Evolutionary conservation across 2,329 filamentous ascomycete species (phyloP).

Genomic region (Pyricularia sp.): DNA sequence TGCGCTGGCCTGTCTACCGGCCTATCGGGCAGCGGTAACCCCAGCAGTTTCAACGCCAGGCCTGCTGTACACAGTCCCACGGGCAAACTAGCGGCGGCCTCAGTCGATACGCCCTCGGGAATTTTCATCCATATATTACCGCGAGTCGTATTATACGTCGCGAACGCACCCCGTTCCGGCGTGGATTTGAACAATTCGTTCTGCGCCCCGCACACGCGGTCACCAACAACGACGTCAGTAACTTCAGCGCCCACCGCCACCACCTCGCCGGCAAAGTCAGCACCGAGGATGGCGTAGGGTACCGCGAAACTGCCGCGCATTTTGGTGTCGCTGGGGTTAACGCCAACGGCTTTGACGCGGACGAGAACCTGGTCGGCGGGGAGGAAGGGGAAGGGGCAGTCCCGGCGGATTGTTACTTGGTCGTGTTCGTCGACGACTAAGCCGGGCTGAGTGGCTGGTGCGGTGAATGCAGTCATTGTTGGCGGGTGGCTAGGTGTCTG

Average conservation of each 20-base stretch:
- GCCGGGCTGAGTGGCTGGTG: too few relatives aligned
- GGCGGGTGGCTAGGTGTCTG: too few relatives aligned
- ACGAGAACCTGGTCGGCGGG: not conserved
- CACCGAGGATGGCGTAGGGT: constrained; percentile 15
- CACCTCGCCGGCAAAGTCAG: constrained; percentile 19
- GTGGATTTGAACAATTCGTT: constrained; percentile 7
- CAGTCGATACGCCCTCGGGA: constrained; percentile 6
- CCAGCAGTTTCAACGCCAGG: constrained; percentile 8
- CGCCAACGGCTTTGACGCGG: constrained; percentile 13
- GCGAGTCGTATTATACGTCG: constrained; percentile 12
- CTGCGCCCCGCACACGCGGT: constrained; percentile 12
- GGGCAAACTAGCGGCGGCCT: constrained; percentile 10
- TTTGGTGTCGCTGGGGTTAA: constrained; percentile 23
- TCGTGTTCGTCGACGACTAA: too few relatives aligned
- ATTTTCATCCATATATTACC: constrained; percentile 8
- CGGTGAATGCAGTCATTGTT: too few relatives aligned
- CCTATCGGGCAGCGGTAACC: constrained; percentile 1
- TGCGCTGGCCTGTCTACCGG: not conserved
- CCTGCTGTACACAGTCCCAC: constrained; percentile 10
- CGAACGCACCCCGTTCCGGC: constrained; percentile 14
- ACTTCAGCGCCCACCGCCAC: constrained; percentile 13
- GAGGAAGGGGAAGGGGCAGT: not conserved
- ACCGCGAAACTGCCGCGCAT: constrained; percentile 15
- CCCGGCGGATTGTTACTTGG: too few relatives aligned
- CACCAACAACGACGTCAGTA: constrained; percentile 5